These are phyloP conservation scores for Coemansia interrupta DNA, from an alignment of 192 early-diverging fungal genomes.

Conservation along the genomic window DNA sequence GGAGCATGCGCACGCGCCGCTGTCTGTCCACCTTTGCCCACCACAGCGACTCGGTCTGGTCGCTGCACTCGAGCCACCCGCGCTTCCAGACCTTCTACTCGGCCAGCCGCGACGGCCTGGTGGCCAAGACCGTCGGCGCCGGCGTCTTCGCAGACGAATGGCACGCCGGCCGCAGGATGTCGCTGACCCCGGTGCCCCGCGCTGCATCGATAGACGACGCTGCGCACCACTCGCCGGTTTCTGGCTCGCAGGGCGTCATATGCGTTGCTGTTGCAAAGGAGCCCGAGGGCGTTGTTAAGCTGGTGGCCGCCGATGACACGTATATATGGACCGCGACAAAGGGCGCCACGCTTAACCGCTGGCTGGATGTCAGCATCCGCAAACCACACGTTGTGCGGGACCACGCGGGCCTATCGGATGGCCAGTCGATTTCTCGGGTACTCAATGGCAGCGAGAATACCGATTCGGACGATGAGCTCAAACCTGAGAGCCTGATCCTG, in stretches of 20 bases:
- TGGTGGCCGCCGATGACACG: conserved; percentile 78
- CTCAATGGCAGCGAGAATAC: neutral
- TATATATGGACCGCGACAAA: conserved; percentile 92
- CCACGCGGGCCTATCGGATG: neutral
- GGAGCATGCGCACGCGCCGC: conserved; percentile 83
- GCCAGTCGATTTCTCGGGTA: neutral
- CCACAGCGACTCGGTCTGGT: conserved; percentile 87
- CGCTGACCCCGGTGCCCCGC: conserved; percentile 11
- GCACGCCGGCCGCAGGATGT: conserved; percentile 8
- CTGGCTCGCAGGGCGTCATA: conserved; percentile 26
- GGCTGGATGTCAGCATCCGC: conserved; percentile 53
- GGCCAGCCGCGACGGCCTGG: conserved; percentile 85
- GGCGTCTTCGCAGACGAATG: conserved; percentile 38
- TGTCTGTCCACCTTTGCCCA: conserved; percentile 88
- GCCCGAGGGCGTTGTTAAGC: conserved; percentile 74
- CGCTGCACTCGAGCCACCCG: conserved; percentile 79
- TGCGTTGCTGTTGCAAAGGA: conserved; percentile 88
- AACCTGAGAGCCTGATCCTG: neutral
- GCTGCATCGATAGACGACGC: conserved; percentile 20
- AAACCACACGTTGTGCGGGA: neutral
- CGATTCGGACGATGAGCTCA: conserved; percentile 3
- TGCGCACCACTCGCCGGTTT: too few relatives aligned
- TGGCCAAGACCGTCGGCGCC: conserved; percentile 74
- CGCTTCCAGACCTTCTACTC: conserved; percentile 88
- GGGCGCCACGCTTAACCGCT: conserved; percentile 78